phyloP scores from a whole-genome alignment of 192 early-diverging fungal genomes.

The Coemansia sp. region DNA sequence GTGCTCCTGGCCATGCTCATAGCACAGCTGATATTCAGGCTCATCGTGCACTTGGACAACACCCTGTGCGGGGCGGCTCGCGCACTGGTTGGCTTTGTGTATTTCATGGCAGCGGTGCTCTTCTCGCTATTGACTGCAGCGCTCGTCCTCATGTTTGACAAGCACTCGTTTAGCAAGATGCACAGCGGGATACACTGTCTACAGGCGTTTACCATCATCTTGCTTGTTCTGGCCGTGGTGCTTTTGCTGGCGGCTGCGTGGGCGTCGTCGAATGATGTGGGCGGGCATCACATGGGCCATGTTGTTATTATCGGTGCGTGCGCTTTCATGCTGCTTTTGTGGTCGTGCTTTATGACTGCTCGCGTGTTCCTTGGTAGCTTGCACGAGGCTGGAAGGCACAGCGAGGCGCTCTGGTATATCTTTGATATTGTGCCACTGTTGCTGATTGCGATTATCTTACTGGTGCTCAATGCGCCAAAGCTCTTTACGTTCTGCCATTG shows the following conservation, averaged over 20 bases:
- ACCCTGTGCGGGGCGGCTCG: constrained; percentile 33
- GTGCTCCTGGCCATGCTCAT: constrained; percentile 33
- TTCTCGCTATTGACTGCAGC: constrained; percentile 42
- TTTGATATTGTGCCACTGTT: constrained; percentile 47
- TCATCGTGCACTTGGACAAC: constrained; percentile 44
- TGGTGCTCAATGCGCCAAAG: constrained; percentile 42
- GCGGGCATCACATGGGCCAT: constrained; percentile 46
- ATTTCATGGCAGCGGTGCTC: constrained; percentile 16
- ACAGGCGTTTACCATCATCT: constrained; percentile 42
- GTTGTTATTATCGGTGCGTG: constrained; percentile 40
- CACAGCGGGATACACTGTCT: constrained; percentile 43
- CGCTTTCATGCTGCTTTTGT: constrained; percentile 30
- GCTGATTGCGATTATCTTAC: constrained; percentile 38
- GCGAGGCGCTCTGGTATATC: constrained; percentile 52
- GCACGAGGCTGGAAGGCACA: constrained; percentile 34
- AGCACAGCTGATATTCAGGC: constrained; percentile 43
- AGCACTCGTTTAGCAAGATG: constrained; percentile 27
- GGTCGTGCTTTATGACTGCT: constrained; percentile 46
- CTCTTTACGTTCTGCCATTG: constrained; percentile 54
- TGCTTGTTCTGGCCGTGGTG: constrained; percentile 32
- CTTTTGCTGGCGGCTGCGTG: constrained; percentile 22
- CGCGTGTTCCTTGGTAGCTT: constrained; percentile 36
- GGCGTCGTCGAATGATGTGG: constrained; percentile 37
- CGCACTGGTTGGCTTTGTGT: constrained; percentile 35
- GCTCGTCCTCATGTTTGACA: constrained; percentile 47